Evolutionary conservation across 2,329 filamentous ascomycete species (phyloP).

Genomic region (Chaetoscypha palmicola): DNA sequence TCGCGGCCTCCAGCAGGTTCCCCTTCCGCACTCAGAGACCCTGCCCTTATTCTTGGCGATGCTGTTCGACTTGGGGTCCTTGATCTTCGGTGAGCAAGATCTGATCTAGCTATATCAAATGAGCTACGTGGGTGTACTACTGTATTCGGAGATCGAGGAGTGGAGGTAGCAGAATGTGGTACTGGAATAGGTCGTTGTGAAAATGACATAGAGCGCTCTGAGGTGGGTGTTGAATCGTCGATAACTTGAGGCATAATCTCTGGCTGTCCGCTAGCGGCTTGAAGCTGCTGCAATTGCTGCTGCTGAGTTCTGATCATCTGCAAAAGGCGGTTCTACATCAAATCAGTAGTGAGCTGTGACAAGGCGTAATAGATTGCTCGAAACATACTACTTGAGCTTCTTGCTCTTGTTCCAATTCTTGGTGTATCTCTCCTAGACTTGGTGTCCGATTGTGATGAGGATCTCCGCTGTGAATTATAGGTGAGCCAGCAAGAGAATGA

Average conservation of each 20-base stretch:
- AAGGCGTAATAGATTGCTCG: neutral
- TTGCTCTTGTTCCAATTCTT: constrained; percentile 72
- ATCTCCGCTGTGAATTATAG: constrained; percentile 37
- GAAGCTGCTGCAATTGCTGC: constrained; percentile 57
- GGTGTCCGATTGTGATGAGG: constrained; percentile 60
- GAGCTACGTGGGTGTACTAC: constrained; percentile 45
- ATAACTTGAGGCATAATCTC: constrained; percentile 33
- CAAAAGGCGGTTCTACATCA: constrained; percentile 60
- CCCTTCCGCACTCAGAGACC: constrained; percentile 52
- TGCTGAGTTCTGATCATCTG: constrained; percentile 73
- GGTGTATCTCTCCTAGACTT: constrained; percentile 69
- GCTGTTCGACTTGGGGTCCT: constrained; percentile 50
- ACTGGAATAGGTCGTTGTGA: constrained; percentile 33
- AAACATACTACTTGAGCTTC: constrained; percentile 64
- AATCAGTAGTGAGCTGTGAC: constrained; percentile 4
- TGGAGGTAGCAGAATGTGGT: constrained; percentile 36
- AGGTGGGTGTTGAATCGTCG: constrained; percentile 37
- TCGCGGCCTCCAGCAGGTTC: constrained; percentile 60
- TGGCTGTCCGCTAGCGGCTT: constrained; percentile 35
- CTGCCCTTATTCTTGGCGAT: constrained; percentile 49
- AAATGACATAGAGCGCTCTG: constrained; percentile 39
- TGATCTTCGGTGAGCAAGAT: constrained; percentile 46
- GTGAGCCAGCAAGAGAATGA: constrained; percentile 42
- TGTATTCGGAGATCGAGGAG: constrained; percentile 42
- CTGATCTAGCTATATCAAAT: constrained; percentile 50